Conservation (phyloP, 345 rosid species). For the Isatis tinctoria region DNA sequence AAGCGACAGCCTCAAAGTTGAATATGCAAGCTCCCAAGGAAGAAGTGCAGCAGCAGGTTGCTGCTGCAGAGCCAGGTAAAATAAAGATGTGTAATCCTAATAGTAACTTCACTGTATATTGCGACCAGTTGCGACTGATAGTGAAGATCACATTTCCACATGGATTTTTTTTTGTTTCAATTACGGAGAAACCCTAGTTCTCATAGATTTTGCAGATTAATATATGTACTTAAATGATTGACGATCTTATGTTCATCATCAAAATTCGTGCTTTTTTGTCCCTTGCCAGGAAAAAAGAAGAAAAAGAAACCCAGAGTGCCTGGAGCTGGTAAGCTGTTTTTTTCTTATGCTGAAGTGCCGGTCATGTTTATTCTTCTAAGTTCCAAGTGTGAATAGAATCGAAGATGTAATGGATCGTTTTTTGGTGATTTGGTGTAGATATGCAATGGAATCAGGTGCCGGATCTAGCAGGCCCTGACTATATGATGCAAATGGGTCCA, state of each 20-base stretch:
- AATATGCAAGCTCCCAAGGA: conserved; percentile 59
- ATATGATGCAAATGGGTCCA: conserved; percentile 89
- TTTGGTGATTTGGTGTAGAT: conserved; percentile 40
- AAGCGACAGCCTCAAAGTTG: conserved; percentile 58
- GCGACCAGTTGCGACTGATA: neutral
- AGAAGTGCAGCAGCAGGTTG: conserved; percentile 66
- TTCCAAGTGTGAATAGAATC: neutral
- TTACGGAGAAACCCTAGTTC: neutral
- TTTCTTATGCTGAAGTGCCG: neutral
- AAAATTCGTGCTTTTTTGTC: neutral
- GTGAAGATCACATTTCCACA: neutral
- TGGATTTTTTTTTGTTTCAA: neutral
- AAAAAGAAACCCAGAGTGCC: conserved; percentile 56
- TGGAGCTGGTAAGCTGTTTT: conserved; percentile 25
- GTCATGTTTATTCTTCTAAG: neutral
- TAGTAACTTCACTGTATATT: neutral
- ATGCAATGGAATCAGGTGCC: conserved; percentile 76
- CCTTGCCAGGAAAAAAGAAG: conserved; percentile 67
- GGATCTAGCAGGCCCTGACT: conserved; percentile 71
- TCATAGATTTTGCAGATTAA: neutral
- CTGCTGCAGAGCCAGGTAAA: conserved; percentile 70
- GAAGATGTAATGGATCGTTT: neutral
- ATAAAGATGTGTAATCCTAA: neutral
- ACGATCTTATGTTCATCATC: neutral
- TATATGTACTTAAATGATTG: neutral